Conservation (phyloP, 1,139 yeast genomes). For the Arxiozyma slooffiae region DNA sequence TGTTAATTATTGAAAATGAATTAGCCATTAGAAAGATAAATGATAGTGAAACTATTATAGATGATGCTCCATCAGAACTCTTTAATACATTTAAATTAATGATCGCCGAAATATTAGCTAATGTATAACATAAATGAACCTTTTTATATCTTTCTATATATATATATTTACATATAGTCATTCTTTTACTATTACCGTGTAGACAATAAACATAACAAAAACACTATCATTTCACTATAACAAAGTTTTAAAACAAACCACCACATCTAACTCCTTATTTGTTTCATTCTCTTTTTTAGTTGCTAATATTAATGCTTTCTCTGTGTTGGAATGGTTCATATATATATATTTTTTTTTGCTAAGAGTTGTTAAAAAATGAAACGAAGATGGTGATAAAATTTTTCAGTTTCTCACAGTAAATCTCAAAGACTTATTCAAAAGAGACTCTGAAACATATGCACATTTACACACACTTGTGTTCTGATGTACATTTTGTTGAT, state of each 20-base stretch:
- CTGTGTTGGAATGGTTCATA: neutral
- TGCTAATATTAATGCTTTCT: neutral
- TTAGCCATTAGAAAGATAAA: constrained; percentile 68
- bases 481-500: neutral
- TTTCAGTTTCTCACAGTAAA: neutral
- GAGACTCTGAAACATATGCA: neutral
- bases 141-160: neutral
- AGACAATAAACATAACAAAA: too few relatives aligned
- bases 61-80: constrained; percentile 67
- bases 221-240: neutral
- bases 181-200: neutral
- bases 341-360: too few relatives aligned
- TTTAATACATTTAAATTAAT: constrained; percentile 73
- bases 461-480: neutral
- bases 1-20: constrained; percentile 70
- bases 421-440: neutral
- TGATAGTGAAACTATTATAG: constrained; percentile 76
- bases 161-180: too few relatives aligned
- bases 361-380: neutral
- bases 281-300: neutral
- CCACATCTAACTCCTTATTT: neutral
- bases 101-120: constrained; percentile 73
- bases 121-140: constrained; percentile 22
- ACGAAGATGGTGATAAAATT: neutral
- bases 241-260: too few relatives aligned